A percentile compares a stretch with the other conserved stretches of the same genome.
Evolutionary conservation across 2,329 filamentous ascomycete species (phyloP).

Genomic region (Fusarium scirpi): DNA sequence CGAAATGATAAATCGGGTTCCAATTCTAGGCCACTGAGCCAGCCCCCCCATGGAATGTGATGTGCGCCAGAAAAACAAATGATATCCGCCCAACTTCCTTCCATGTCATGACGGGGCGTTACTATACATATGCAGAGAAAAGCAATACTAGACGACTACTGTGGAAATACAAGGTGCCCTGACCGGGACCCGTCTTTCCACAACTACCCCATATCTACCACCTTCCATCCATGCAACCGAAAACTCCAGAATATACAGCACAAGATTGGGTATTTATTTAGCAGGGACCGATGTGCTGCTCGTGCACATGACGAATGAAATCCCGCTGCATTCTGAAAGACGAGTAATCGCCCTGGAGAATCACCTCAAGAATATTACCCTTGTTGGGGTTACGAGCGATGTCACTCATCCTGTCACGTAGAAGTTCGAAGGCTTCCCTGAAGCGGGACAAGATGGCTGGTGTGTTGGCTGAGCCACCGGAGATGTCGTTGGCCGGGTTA

Average conservation of each 20-base stretch:
- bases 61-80: conserved; percentile 30
- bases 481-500: conserved; percentile 85
- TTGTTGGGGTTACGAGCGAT: conserved; percentile 53
- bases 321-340: conserved; percentile 77
- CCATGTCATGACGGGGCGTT: conserved; percentile 43
- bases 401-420: conserved; percentile 70
- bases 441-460: conserved; percentile 77
- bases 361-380: conserved; percentile 71
- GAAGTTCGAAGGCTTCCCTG: conserved; percentile 67
- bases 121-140: conserved; percentile 40
- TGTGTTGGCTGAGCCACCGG: conserved; percentile 83
- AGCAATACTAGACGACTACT: neutral
- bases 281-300: conserved; percentile 53
- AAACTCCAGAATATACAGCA: conserved; percentile 29
- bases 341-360: conserved; percentile 83
- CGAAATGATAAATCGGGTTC: conserved; percentile 34
- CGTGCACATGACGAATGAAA: conserved; percentile 67
- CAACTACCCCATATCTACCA: neutral
- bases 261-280: conserved; percentile 25
- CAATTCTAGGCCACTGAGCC: conserved; percentile 46
- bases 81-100: conserved; percentile 6
- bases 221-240: conserved; percentile 19
- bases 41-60: conserved; percentile 30
- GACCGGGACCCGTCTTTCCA: neutral
- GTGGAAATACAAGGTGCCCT: neutral